A percentile compares a stretch with the other conserved stretches of the same genome.
Evolutionary conservation across 345 rosid genomes (phyloP).

Genomic region (Isatis tinctoria): DNA sequence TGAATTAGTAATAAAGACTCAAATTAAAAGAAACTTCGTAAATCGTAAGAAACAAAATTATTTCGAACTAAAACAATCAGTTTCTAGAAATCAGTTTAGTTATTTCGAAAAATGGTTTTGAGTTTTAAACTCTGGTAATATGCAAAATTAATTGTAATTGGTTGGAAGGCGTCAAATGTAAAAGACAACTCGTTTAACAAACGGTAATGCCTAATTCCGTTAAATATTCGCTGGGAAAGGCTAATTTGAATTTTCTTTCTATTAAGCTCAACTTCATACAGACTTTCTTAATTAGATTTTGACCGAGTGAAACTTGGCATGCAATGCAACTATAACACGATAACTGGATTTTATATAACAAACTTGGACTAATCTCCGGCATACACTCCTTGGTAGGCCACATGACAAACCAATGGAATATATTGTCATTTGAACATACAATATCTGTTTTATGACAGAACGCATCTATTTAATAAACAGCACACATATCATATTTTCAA

Average conservation of each 20-base stretch:
- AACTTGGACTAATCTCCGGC: not conserved
- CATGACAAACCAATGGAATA: not conserved
- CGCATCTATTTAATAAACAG: too few relatives aligned
- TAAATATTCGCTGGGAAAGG: not conserved
- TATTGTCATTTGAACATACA: not conserved
- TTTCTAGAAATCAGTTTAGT: not conserved
- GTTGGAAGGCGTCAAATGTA: conserved; percentile 8
- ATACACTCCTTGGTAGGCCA: not conserved
- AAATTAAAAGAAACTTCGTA: not conserved
- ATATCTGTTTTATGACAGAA: too few relatives aligned
- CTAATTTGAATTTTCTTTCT: not conserved
- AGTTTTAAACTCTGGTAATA: not conserved
- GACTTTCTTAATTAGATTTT: not conserved
- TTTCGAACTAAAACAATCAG: not conserved
- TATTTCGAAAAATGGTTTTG: not conserved
- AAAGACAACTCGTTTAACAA: conserved; percentile 15
- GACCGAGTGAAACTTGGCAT: not conserved
- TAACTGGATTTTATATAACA: not conserved
- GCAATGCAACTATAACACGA: not conserved
- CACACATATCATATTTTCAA: conserved; percentile 1
- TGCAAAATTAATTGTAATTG: not conserved
- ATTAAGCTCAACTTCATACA: not conserved
- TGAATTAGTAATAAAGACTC: not conserved
- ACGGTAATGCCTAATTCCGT: not conserved
- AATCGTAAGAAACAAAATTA: not conserved